Conservation (phyloP, 2,329 filamentous ascomycete species). For the Neonectria sp. region DNA sequence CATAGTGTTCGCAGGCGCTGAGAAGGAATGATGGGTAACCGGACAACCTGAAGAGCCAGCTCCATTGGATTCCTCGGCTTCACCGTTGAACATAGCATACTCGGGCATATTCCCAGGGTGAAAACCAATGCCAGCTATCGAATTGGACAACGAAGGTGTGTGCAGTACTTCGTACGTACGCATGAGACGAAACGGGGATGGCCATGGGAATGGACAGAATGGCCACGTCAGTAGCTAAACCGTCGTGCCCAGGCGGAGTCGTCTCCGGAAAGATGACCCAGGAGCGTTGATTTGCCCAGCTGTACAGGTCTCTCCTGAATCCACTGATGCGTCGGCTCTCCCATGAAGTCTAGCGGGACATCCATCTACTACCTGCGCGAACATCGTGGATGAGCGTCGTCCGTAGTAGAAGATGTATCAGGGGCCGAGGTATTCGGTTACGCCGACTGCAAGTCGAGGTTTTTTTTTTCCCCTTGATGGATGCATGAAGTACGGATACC, state of each 20-base stretch:
- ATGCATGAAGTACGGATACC: conserved; percentile 11
- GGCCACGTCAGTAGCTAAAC: neutral
- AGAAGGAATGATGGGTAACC: conserved; percentile 12
- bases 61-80: neutral
- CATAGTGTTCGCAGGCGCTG: neutral
- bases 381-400: neutral
- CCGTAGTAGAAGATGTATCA: neutral
- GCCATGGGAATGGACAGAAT: neutral
- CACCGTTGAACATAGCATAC: neutral
- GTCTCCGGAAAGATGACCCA: neutral
- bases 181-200: neutral
- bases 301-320: neutral
- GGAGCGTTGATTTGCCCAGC: neutral
- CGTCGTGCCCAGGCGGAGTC: neutral
- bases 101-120: neutral
- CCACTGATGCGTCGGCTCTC: neutral
- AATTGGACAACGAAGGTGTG: neutral
- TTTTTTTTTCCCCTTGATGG: conserved; percentile 8
- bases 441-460: conserved; percentile 17
- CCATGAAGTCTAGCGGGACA: conserved; percentile 1
- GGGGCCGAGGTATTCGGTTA: conserved; percentile 18
- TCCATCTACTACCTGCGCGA: neutral
- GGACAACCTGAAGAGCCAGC: neutral
- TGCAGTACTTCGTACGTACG: neutral
- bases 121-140: neutral